phyloP scores from a whole-genome alignment of 2,329 filamentous ascomycete species.

The Knoxdaviesia capensis region DNA sequence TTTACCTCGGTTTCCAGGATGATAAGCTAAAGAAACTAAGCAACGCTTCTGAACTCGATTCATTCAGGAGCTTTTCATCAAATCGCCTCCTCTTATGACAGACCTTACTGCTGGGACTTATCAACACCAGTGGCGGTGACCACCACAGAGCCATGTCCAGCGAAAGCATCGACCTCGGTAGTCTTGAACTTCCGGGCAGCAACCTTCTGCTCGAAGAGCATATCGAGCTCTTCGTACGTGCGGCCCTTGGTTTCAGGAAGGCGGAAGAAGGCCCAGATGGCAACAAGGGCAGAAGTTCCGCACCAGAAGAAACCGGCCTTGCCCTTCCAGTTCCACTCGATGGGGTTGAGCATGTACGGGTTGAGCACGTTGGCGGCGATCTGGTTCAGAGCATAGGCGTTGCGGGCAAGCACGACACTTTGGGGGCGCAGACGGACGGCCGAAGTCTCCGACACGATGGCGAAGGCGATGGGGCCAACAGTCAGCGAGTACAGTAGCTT shows the following conservation, averaged over 20 bases:
- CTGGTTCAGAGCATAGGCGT: slow-evolving; percentile 10
- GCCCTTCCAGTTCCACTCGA: slow-evolving; percentile 14
- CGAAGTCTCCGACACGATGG: slow-evolving; percentile 20
- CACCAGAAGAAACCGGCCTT: slow-evolving; percentile 15
- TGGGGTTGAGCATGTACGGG: slow-evolving; percentile 14
- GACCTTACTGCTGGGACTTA: no score
- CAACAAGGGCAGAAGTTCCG: slow-evolving; percentile 9
- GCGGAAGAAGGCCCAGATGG: slow-evolving; percentile 14
- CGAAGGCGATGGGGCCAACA: slow-evolving; percentile 23
- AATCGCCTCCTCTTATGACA: no score
- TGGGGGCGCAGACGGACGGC: slow-evolving; percentile 21
- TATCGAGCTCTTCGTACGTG: slow-evolving; percentile 14
- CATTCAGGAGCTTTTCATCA: no score
- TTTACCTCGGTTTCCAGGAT: no score
- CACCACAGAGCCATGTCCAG: no score
- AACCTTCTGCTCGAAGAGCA: slow-evolving; percentile 13
- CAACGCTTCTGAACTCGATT: no score
- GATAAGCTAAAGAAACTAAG: no score
- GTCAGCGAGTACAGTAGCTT: slow-evolving; percentile 21
- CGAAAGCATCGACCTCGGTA: no score
- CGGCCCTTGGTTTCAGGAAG: slow-evolving; percentile 14
- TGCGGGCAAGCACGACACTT: slow-evolving; percentile 22
- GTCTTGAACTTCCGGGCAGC: slow-evolving; percentile 14
- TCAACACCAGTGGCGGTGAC: no score
- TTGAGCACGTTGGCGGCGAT: slow-evolving; percentile 12